Percentiles rank a stretch among this genome's conserved stretches.
phyloP scores from a whole-genome alignment of 371 early-diverging fungal species.

The Saksenaea vasiformis region DNA sequence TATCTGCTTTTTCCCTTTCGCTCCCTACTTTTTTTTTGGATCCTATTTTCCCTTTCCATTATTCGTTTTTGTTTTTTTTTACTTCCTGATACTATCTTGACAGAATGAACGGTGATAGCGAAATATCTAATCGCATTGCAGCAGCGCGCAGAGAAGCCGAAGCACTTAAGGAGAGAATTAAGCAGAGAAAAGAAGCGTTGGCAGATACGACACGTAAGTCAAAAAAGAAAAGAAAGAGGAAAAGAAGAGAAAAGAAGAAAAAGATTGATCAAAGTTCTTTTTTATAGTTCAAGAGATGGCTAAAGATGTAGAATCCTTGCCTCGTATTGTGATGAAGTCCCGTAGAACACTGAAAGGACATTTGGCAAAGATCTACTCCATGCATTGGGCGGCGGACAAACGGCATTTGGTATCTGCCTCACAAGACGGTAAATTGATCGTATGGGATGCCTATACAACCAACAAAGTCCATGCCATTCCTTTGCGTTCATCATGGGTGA shows the following conservation, averaged over 20 bases:
- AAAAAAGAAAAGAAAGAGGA: neutral
- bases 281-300: slow-evolving; percentile 50
- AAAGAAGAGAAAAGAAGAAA: neutral
- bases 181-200: slow-evolving; percentile 87
- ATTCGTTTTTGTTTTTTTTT: slow-evolving; percentile 1
- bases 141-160: slow-evolving; percentile 95
- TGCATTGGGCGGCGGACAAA: slow-evolving; percentile 97
- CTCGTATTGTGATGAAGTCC: slow-evolving; percentile 93
- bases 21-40: neutral
- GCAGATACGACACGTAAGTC: slow-evolving; percentile 90
- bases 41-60: neutral
- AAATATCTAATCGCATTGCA: slow-evolving; percentile 87
- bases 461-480: slow-evolving; percentile 98
- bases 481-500: slow-evolving; percentile 96
- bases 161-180: slow-evolving; percentile 91
- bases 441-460: slow-evolving; percentile 96
- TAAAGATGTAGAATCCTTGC: slow-evolving; percentile 77
- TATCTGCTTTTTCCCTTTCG: slow-evolving; percentile 6
- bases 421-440: slow-evolving; percentile 97
- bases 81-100: neutral
- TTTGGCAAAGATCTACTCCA: slow-evolving; percentile 96
- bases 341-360: slow-evolving; percentile 96
- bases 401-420: slow-evolving; percentile 94
- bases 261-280: neutral
- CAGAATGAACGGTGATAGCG: slow-evolving; percentile 31